Conservation (phyloP, 2,329 filamentous ascomycete species). For the Pyrenophora seminiperda region DNA sequence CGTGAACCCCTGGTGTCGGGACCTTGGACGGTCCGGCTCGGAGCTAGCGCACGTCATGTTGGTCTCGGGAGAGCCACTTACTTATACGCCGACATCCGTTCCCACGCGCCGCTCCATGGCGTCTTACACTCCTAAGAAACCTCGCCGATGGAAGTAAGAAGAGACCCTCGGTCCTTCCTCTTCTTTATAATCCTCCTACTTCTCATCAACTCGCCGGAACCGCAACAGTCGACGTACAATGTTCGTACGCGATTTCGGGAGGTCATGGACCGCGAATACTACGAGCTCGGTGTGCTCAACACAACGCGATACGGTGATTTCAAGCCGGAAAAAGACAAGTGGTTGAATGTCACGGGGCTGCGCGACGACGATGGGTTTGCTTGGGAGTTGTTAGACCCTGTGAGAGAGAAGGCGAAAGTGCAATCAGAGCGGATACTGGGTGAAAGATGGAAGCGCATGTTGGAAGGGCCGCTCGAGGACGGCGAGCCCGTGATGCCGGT, state of each 20-base stretch:
- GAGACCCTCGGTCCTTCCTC: constrained; percentile 44
- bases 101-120: constrained; percentile 31
- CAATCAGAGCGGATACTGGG: constrained; percentile 54
- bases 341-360: constrained; percentile 72
- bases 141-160: constrained; percentile 46
- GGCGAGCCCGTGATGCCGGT: constrained; percentile 56
- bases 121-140: constrained; percentile 25
- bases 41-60: constrained; percentile 9
- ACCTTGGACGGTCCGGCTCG: neutral
- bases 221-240: constrained; percentile 41
- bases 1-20: no score
- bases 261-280: constrained; percentile 57
- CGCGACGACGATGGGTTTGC: constrained; percentile 73
- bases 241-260: constrained; percentile 49
- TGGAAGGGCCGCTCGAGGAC: constrained; percentile 47
- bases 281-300: constrained; percentile 54
- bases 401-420: constrained; percentile 68
- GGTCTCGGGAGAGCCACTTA: constrained; percentile 1
- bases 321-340: constrained; percentile 51
- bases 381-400: constrained; percentile 73
- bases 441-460: constrained; percentile 34
- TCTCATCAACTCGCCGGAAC: constrained; percentile 47
- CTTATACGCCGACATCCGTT: neutral
- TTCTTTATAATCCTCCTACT: constrained; percentile 47
- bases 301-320: constrained; percentile 54